Evolutionary conservation across 257 asterid genomes (phyloP).

Genomic region (Capsicum chinense): DNA sequence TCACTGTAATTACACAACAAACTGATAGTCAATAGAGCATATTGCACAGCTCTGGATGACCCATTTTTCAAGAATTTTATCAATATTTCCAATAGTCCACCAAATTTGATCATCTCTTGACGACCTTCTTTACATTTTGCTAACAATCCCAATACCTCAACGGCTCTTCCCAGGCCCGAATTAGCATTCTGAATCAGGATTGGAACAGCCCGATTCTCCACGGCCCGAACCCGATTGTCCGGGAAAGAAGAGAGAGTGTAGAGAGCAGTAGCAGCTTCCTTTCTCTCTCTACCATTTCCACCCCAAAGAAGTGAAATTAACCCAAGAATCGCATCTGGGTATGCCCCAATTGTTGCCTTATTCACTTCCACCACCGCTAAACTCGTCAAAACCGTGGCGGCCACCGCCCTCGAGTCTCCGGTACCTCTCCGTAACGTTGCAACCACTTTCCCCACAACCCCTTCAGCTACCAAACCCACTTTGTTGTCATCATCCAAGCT

Average conservation of each 20-base stretch:
- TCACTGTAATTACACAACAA: slow-evolving; percentile 66
- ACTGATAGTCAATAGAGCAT: slow-evolving; percentile 67
- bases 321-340: slow-evolving; percentile 72
- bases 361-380: slow-evolving; percentile 90
- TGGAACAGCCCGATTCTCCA: slow-evolving; percentile 59
- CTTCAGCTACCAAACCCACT: slow-evolving; percentile 93
- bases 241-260: slow-evolving; percentile 78
- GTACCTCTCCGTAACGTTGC: slow-evolving; percentile 60
- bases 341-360: slow-evolving; percentile 81
- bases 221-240: slow-evolving; percentile 72
- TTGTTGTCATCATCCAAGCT: slow-evolving; percentile 91
- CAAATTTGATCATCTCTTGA: slow-evolving; percentile 62
- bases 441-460: slow-evolving; percentile 71
- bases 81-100: slow-evolving; percentile 59
- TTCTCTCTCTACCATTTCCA: slow-evolving; percentile 78
- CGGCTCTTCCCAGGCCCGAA: slow-evolving; percentile 84
- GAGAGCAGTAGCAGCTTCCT: slow-evolving; percentile 85
- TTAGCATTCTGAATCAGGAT: slow-evolving; percentile 60
- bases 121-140: slow-evolving; percentile 76
- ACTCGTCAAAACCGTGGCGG: slow-evolving; percentile 90
- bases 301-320: slow-evolving; percentile 61
- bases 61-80: slow-evolving; percentile 66
- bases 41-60: slow-evolving; percentile 81
- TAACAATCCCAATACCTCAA: slow-evolving; percentile 81
- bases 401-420: slow-evolving; percentile 86